Evolutionary conservation across 2,329 filamentous ascomycete species (phyloP).

Genomic region (Fusarium euwallaceae): DNA sequence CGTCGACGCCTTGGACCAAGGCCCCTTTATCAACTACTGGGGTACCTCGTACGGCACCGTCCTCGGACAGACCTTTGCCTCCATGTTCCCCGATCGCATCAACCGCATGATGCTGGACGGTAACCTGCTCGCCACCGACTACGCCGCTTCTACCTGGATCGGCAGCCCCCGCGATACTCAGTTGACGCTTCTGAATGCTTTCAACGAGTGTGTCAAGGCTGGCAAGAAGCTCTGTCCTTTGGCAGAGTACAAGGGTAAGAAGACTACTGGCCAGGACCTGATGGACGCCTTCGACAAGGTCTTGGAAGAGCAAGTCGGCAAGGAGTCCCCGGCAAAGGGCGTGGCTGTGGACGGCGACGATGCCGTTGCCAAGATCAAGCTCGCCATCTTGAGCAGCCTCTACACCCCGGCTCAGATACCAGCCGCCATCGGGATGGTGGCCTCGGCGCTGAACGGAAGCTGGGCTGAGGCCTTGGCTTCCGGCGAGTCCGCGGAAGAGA

Average conservation of each 20-base stretch:
- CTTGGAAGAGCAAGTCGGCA: not conserved
- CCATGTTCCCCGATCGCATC: slow-evolving; percentile 41
- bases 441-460: not conserved
- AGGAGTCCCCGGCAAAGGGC: not conserved
- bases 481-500: not conserved
- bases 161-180: not conserved
- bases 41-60: slow-evolving; percentile 45
- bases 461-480: not conserved
- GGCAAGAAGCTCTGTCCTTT: not conserved
- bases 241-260: not conserved
- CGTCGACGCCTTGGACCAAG: slow-evolving; percentile 53
- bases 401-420: not conserved
- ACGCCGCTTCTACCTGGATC: not conserved
- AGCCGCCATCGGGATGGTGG: not conserved
- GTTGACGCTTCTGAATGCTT: not conserved
- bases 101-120: slow-evolving; percentile 35
- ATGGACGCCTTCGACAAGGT: not conserved
- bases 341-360: not conserved
- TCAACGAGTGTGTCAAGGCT: not conserved
- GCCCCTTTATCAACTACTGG: slow-evolving; percentile 51
- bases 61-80: slow-evolving; percentile 33
- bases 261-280: not conserved
- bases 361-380: not conserved
- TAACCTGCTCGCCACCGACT: slow-evolving; percentile 29
- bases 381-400: not conserved